Base-by-base conservation (phyloP, 257 asterid genomes). In the Gentiana macrophylla region DNA sequence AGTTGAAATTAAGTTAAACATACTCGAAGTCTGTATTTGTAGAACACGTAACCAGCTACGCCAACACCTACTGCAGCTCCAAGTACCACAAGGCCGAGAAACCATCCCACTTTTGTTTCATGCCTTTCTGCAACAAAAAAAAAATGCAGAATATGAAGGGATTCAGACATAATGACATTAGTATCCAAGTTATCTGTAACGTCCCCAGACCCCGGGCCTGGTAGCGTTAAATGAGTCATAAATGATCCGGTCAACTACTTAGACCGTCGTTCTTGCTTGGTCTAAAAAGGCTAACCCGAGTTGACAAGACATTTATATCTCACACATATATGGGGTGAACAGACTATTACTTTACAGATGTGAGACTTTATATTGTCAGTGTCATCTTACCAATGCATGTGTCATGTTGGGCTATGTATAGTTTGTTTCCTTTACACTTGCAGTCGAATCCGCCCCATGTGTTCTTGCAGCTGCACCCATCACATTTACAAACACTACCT, bases 1-100 rank as follows among this genome's bases (percentile, higher is more conserved):
- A 41, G 6, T 5, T 41, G 46, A 7, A 2, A 10, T 41, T 2
- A 24, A 24, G 5, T 41, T 35, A 35, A 55, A 53, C 86, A 50
- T 75, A 68, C 97, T 86, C 96, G 74, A 49, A 90, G 84, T 66
- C 97, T 80, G 74, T 90, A 90, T 79, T 82, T 90, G 80, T 90
- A 90, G 85, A 90, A 86, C 32, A 84, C 61, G 71, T 84, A 90
- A 37, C 94, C 94, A 62, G 91, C 86, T 8, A 73, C 33, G 38
- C 75, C 82, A 35, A 76, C 77, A 45, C 84, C 77, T 60, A 72
- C 53, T 45, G 69, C 89, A 35, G 76, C 74, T 15, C 79, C 91
- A 53, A 86, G 66, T 71, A 90, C 72, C 61, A 77, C 48, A 44
- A 80, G 46, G 2, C 73, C 52, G 35, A 90, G 79, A 38, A 77